phyloP scores from a whole-genome alignment of 2,329 filamentous ascomycete species.

The Pseudogymnoascus sp. region DNA sequence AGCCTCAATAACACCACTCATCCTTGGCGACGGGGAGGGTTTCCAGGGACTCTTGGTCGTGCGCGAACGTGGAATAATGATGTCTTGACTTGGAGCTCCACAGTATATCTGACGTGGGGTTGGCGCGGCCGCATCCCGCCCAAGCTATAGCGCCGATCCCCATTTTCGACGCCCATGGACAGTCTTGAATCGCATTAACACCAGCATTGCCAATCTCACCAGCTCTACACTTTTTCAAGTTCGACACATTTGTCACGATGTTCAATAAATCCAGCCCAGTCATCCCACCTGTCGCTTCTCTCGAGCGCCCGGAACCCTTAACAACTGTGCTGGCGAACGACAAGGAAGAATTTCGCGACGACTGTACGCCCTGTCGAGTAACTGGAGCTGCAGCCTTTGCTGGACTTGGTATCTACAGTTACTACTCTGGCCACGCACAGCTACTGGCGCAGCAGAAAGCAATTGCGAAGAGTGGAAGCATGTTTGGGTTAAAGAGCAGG shows the following conservation, averaged over 20 bases:
- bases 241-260: background rate
- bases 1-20: slow-evolving; percentile 86
- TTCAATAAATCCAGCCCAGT: slow-evolving; percentile 11
- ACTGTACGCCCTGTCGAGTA: slow-evolving; percentile 27
- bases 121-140: slow-evolving; percentile 8
- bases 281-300: slow-evolving; percentile 13
- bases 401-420: slow-evolving; percentile 68
- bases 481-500: slow-evolving; percentile 64
- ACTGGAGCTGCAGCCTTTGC: slow-evolving; percentile 67
- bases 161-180: background rate
- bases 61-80: slow-evolving; percentile 6
- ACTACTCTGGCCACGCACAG: slow-evolving; percentile 64
- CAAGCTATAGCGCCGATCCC: slow-evolving; percentile 2
- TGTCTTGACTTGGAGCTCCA: slow-evolving; percentile 9
- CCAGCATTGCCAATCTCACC: background rate
- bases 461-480: slow-evolving; percentile 60
- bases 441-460: slow-evolving; percentile 55
- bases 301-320: slow-evolving; percentile 21
- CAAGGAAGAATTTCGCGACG: slow-evolving; percentile 29
- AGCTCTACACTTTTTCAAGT: background rate
- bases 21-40: slow-evolving; percentile 34
- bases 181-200: background rate
- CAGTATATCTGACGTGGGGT: slow-evolving; percentile 7
- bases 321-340: slow-evolving; percentile 21
- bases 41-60: background rate